These are phyloP conservation scores for Scheffersomyces parashehatae DNA, from an alignment of 1,139 yeast genomes.

Conservation along the genomic window DNA sequence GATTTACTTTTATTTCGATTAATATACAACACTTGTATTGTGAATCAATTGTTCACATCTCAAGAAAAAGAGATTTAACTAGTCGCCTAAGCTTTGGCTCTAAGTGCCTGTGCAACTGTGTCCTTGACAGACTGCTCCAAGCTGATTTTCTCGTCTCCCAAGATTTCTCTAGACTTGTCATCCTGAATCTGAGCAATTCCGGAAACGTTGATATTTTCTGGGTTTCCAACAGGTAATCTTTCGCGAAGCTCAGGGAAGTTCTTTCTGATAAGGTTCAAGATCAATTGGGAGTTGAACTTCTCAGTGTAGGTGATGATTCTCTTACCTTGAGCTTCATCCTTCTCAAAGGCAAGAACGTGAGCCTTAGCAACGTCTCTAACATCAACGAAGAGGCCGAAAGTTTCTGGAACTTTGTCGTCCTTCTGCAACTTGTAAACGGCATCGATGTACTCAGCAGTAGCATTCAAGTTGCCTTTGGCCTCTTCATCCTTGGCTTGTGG, in stretches of 20 bases:
- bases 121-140: conserved; percentile 41
- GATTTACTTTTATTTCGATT: too few relatives aligned
- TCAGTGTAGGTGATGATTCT: conserved; percentile 33
- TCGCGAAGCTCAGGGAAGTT: conserved; percentile 38
- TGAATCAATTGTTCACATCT: too few relatives aligned
- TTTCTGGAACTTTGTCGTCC: conserved; percentile 9
- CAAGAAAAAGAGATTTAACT: too few relatives aligned
- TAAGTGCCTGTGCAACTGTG: conserved; percentile 41
- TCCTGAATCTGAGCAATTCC: conserved; percentile 14
- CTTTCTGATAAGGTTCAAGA: conserved; percentile 36
- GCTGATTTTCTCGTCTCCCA: conserved; percentile 37
- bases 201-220: conserved; percentile 30
- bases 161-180: conserved; percentile 27
- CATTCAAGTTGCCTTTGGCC: conserved; percentile 26
- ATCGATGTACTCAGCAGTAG: conserved; percentile 36
- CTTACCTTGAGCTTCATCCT: conserved; percentile 20
- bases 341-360: conserved; percentile 45
- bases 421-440: conserved; percentile 18
- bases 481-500: conserved; percentile 21
- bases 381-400: conserved; percentile 34
- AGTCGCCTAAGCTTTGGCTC: background rate
- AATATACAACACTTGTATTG: too few relatives aligned
- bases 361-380: conserved; percentile 58
- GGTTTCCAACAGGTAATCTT: conserved; percentile 41
- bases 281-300: conserved; percentile 26